phyloP scores from a whole-genome alignment of 2,329 filamentous ascomycete species.

The Balansia obtecta region DNA sequence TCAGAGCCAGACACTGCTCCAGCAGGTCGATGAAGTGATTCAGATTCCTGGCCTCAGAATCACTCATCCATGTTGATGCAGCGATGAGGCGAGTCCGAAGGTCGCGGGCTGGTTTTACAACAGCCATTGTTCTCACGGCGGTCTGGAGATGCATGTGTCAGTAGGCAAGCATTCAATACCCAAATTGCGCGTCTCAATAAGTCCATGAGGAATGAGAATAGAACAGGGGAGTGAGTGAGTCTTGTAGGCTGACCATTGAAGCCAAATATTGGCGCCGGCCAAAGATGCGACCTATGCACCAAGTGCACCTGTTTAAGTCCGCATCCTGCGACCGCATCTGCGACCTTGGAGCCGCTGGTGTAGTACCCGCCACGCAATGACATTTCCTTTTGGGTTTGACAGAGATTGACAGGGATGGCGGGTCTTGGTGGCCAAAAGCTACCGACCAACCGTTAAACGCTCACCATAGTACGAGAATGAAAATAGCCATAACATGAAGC shows the following conservation, averaged over 20 bases:
- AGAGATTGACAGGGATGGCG: not conserved
- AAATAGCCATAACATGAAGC: not conserved
- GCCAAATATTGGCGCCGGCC: constrained; percentile 3
- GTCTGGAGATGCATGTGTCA: constrained; percentile 33
- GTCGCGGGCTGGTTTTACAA: constrained; percentile 68
- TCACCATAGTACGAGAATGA: not conserved
- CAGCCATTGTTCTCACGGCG: constrained; percentile 51
- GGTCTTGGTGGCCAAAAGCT: not conserved
- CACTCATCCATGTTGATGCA: constrained; percentile 60
- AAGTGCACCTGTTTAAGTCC: not conserved
- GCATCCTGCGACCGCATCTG: constrained; percentile 4
- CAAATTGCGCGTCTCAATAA: not conserved
- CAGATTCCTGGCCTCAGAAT: constrained; percentile 64
- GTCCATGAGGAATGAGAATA: not conserved
- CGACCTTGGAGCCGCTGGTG: not conserved
- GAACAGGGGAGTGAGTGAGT: not conserved
- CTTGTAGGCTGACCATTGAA: not conserved
- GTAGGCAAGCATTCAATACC: not conserved
- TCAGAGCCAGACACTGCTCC: constrained; percentile 77
- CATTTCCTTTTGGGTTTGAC: not conserved
- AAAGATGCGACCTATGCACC: not conserved
- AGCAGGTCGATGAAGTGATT: constrained; percentile 77
- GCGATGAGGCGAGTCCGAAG: constrained; percentile 68
- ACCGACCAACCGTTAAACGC: not conserved
- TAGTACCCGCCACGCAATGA: not conserved